phyloP scores from a whole-genome alignment of 2,329 filamentous ascomycete species.

The Cercospora janseana region DNA sequence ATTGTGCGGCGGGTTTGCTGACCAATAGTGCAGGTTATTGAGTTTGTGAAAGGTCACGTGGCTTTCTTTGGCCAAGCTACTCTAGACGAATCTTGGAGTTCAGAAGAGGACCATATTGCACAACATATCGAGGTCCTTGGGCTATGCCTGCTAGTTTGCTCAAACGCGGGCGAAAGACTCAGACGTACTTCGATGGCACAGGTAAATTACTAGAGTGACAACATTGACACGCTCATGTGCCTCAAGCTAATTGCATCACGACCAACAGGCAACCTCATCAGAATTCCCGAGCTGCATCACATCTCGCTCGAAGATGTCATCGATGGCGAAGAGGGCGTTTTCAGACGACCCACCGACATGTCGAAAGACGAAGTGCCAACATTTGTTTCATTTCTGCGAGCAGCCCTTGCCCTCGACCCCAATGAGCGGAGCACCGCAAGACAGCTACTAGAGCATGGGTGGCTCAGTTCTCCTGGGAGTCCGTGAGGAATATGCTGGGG shows the following conservation, averaged over 20 bases:
- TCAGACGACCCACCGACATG: constrained; percentile 9
- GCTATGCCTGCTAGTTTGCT: constrained; percentile 20
- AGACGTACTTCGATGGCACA: constrained; percentile 20
- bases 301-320: neutral
- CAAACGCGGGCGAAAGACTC: constrained; percentile 16
- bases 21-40: constrained; percentile 15
- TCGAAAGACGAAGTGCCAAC: constrained; percentile 12
- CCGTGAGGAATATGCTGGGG: too few species aligned
- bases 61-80: constrained; percentile 20
- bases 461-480: too few species aligned
- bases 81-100: constrained; percentile 11
- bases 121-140: constrained; percentile 25
- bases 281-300: neutral
- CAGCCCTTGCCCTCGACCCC: constrained; percentile 17
- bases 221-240: too few species aligned
- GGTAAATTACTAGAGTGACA: too few species aligned
- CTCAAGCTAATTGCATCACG: neutral
- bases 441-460: constrained; percentile 17
- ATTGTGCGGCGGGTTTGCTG: neutral
- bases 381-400: constrained; percentile 19
- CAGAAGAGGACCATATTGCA: constrained; percentile 25
- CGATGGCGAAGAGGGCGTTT: neutral
- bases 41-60: constrained; percentile 26
- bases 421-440: constrained; percentile 4
- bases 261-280: neutral